A percentile compares a stretch with the other conserved stretches of the same genome.
phyloP scores from a whole-genome alignment of 176 grass and related monocot species.

The Zoysia japonica region DNA sequence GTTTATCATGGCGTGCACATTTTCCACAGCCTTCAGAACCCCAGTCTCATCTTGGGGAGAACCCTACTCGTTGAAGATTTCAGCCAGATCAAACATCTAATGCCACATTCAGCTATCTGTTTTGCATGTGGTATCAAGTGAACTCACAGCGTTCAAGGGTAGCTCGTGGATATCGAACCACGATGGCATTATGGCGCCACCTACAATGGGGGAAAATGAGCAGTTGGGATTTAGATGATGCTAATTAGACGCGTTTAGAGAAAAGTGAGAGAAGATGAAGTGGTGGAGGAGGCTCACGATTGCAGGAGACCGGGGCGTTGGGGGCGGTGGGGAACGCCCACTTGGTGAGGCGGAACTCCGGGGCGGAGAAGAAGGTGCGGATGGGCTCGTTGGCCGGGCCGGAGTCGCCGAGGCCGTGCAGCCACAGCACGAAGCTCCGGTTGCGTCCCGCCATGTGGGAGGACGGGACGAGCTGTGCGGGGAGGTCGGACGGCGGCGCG shows the following conservation, averaged over 20 bases:
- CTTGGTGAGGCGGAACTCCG: conserved; percentile 76
- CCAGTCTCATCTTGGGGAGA: conserved; percentile 76
- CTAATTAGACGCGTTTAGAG: background rate
- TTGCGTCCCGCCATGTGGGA: conserved; percentile 39
- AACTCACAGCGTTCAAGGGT: conserved; percentile 67
- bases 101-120: background rate
- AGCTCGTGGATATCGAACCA: conserved; percentile 95
- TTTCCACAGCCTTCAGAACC: conserved; percentile 78
- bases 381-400: conserved; percentile 88
- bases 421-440: conserved; percentile 83
- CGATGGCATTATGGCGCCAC: conserved; percentile 79
- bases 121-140: background rate
- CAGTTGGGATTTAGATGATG: background rate
- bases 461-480: background rate
- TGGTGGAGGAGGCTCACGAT: conserved; percentile 36
- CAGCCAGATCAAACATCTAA: background rate
- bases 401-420: conserved; percentile 92
- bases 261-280: background rate
- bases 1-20: conserved; percentile 90
- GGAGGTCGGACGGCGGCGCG: conserved; percentile 12
- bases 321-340: conserved; percentile 81
- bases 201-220: conserved; percentile 23
- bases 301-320: conserved; percentile 71
- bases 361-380: conserved; percentile 71
- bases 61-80: conserved; percentile 44